Evolutionary conservation across 2,329 filamentous ascomycete species (phyloP).

Genomic region (Exophiala alcalophila): DNA sequence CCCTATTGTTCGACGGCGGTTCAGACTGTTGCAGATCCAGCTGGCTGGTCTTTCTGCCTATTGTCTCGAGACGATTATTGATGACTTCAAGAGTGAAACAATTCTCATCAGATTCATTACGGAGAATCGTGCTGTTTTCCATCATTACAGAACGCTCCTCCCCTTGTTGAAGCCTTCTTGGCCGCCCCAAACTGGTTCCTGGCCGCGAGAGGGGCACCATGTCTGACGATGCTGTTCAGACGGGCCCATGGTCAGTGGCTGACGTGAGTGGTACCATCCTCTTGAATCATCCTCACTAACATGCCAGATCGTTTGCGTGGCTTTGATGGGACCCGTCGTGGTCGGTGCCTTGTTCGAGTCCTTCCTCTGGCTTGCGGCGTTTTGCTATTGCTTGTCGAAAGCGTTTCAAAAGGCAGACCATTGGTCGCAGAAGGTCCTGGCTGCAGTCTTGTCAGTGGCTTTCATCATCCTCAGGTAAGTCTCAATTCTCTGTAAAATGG

Average conservation of each 20-base stretch:
- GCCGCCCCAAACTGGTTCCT: too few species aligned
- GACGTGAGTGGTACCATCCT: conserved; percentile 13
- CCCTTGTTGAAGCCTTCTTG: too few species aligned
- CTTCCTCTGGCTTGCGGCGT: conserved; percentile 92
- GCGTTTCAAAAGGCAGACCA: conserved; percentile 87
- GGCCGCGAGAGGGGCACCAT: too few species aligned
- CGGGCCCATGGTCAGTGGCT: conserved; percentile 16
- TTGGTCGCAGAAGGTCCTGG: conserved; percentile 75
- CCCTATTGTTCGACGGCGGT: too few species aligned
- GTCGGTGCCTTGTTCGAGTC: conserved; percentile 84
- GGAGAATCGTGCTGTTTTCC: too few species aligned
- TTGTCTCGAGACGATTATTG: too few species aligned
- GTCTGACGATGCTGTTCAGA: background rate
- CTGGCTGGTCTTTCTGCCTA: too few species aligned
- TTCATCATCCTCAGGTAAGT: conserved; percentile 74
- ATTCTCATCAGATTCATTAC: too few species aligned
- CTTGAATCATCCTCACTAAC: conserved; percentile 1
- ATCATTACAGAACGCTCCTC: too few species aligned
- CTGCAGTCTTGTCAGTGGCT: conserved; percentile 68
- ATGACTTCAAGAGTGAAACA: too few species aligned
- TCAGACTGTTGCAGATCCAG: too few species aligned
- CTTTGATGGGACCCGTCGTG: conserved; percentile 78
- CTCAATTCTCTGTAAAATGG: background rate
- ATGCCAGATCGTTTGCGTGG: conserved; percentile 74
- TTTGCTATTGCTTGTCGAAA: conserved; percentile 85